Evolutionary conservation across 306 rosid species (phyloP).

Genomic region (Malus fusca): DNA sequence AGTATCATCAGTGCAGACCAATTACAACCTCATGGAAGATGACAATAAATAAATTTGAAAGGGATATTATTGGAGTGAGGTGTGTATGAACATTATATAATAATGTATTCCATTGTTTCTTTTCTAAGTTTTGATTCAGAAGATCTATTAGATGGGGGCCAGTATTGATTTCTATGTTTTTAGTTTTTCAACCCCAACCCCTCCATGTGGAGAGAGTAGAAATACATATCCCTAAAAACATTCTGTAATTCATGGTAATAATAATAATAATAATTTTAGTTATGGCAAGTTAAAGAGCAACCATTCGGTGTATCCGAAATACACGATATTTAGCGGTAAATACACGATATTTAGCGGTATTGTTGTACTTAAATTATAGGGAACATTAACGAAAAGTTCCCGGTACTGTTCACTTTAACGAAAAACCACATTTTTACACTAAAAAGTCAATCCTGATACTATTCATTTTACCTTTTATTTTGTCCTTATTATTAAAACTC

Average conservation of each 20-base stretch:
- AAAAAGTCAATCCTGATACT: too few species aligned
- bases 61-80: not conserved
- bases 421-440: too few species aligned
- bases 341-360: too few species aligned
- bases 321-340: too few species aligned
- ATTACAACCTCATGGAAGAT: not conserved
- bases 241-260: slow-evolving; percentile 21
- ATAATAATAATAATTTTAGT: too few species aligned
- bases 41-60: not conserved
- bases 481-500: too few species aligned
- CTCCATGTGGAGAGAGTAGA: slow-evolving; percentile 20
- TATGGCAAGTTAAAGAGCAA: not conserved
- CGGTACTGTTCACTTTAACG: too few species aligned
- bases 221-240: slow-evolving; percentile 28
- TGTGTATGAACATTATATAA: not conserved
- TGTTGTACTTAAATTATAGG: too few species aligned
- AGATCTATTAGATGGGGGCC: slow-evolving; percentile 9
- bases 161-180: not conserved
- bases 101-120: not conserved
- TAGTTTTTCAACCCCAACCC: not conserved
- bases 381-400: too few species aligned
- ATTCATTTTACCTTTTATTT: too few species aligned
- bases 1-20: not conserved
- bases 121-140: not conserved
- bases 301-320: too few species aligned